Conservation (phyloP, 2,329 filamentous ascomycete species). For the Huntiella omanensis region DNA sequence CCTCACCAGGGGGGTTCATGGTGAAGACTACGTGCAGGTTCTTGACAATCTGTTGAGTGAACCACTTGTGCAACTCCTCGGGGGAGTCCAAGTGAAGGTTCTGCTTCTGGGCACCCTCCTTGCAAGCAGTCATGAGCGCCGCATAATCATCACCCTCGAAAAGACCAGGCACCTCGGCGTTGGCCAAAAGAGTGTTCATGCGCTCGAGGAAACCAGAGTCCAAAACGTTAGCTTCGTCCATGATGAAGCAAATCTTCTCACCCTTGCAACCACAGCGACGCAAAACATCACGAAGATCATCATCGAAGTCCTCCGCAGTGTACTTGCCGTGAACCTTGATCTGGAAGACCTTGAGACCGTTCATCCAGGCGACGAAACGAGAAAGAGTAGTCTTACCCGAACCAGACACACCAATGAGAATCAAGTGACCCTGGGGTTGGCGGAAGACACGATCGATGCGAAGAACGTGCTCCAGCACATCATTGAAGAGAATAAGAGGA, state of each 20-base stretch:
- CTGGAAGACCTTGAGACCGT: constrained; percentile 94
- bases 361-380: constrained; percentile 99
- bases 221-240: constrained; percentile 97
- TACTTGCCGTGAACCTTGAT: constrained; percentile 99
- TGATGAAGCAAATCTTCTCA: constrained; percentile 99
- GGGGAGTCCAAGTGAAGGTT: constrained; percentile 89
- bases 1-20: constrained; percentile 88
- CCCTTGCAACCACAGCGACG: constrained; percentile 91
- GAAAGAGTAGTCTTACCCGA: constrained; percentile 97
- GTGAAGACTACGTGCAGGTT: constrained; percentile 98
- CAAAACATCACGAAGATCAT: constrained; percentile 85
- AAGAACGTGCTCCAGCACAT: constrained; percentile 92
- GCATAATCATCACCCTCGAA: constrained; percentile 99
- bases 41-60: constrained; percentile 97
- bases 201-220: constrained; percentile 97
- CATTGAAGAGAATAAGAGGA: constrained; percentile 96
- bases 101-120: constrained; percentile 92
- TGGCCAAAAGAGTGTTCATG: constrained; percentile 97
- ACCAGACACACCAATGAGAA: constrained; percentile 94
- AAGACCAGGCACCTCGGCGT: constrained; percentile 95
- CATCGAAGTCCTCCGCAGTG: constrained; percentile 95
- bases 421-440: constrained; percentile 93
- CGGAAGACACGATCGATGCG: constrained; percentile 97
- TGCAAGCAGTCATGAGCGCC: constrained; percentile 97
- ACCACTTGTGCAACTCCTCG: constrained; percentile 99